Percentiles rank a stretch among this genome's conserved stretches.
phyloP scores from a whole-genome alignment of 768 basidiomycete species.

The Suillus paluster region DNA sequence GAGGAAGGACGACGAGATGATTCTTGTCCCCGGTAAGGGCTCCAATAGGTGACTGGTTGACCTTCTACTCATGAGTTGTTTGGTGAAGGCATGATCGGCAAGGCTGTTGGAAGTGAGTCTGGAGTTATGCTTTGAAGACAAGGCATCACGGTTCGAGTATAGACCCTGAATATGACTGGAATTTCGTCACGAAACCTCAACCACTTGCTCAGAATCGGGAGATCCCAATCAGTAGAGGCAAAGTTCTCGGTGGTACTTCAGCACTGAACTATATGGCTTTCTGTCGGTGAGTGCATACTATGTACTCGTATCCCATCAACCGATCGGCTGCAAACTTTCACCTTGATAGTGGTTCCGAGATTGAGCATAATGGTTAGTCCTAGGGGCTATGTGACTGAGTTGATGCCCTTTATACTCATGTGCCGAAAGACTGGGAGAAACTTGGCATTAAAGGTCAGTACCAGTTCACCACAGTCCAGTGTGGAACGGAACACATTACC shows the following conservation, averaged over 20 bases:
- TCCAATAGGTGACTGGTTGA: not conserved
- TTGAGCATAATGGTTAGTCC: constrained; percentile 19
- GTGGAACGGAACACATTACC: not conserved
- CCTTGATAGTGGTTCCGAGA: constrained; percentile 14
- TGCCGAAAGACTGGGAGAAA: constrained; percentile 16
- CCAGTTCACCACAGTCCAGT: not conserved
- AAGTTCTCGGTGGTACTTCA: constrained; percentile 21
- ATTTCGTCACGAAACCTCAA: constrained; percentile 17
- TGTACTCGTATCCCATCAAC: not conserved
- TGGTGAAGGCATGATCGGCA: constrained; percentile 14
- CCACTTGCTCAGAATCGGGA: constrained; percentile 10
- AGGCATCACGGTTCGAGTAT: not conserved
- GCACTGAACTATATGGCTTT: constrained; percentile 18
- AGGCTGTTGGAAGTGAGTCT: constrained; percentile 15
- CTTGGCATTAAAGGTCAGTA: constrained; percentile 20
- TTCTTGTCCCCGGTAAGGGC: constrained; percentile 15
- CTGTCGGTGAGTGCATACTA: not conserved
- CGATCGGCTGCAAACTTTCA: not conserved
- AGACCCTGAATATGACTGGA: constrained; percentile 25
- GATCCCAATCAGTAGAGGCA: constrained; percentile 12
- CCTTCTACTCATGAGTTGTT: not conserved
- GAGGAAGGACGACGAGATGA: constrained; percentile 17
- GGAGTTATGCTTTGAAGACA: not conserved
- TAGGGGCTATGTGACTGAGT: not conserved
- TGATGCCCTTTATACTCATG: not conserved